Evolutionary conservation across 2,329 filamentous ascomycete genomes (phyloP), one percentile per base, ranked within the genome.

Genomic region (Hypoxylon sp.): DNA sequence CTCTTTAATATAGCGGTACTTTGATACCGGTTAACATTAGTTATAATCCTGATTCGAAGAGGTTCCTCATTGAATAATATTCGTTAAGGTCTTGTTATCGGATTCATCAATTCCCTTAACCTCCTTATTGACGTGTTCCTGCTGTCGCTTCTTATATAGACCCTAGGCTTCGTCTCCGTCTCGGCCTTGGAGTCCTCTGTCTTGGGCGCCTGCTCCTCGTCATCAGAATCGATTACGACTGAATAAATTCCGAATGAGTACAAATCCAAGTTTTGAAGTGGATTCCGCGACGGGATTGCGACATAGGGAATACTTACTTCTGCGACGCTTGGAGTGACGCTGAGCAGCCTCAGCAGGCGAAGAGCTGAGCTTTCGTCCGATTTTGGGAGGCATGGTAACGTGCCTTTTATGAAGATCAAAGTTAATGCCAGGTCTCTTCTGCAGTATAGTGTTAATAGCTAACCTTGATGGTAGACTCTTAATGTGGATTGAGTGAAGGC

Each of bases 371-470:
- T 20, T 20, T 20, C 20, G 20, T 31, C 55, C 20, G 20, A 20
- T 20, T 2, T 46, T 48, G 8, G n/a, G 8, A 37, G 42, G 2
- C 49, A 53, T 50, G 33, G 33, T 20, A 14, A 3, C 11, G 14
- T 37, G 8, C 8, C 42, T 37, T 11, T 55, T 27, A 17, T 55
- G 25, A 10, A 30, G 48, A 14, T 30, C 31, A 30, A 67, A 67
- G 48, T 64, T 11, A 59, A 67, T 59, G 17, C 22, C 17, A 17
- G 27, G 10, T 49, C 57, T 51, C 11, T 25, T 51, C 13, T 60
- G 60, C 30, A 64, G 7, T 11, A 20, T 31, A 46, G 35, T 37
- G 25, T 57, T 40, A 27, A 66, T 57, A 31, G 48, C 44, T 55
- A 35, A 17, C 40, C 27, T 59, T 33, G 20, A 20, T 20, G 20